Base-by-base conservation (phyloP, 768 basidiomycete species). In the Russula lepida region DNA sequence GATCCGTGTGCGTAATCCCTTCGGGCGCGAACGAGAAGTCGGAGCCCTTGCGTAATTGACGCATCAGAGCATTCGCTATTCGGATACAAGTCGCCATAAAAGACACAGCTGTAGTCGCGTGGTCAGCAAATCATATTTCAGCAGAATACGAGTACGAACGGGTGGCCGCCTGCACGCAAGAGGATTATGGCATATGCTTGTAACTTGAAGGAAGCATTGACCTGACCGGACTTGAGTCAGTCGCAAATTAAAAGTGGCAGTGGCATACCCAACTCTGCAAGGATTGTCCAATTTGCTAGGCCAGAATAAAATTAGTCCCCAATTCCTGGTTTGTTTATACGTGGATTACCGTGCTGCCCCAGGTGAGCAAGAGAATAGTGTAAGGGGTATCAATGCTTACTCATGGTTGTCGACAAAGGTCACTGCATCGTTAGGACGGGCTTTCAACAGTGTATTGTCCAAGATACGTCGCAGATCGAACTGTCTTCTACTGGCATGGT, bases 321-420 rank as follows among this genome's bases (percentile, higher is more conserved):
- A 30, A 47, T 8, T 56, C 25, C 32, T 8, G 48, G 33, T 37
- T 64, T 21, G 1, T 19, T 30, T 25, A 32, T 33, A 69, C 17
- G 5, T 37, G 15, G 8, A 71, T 74, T 74, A 89, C 88, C 69
- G 88, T 90, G 64, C 87, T 89, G 62, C 54, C 54, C 35, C 61
- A 39, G 32, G 57, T 55, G 28, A 58, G 60, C 46, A 39, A 46
- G 46, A 47, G 49, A 65, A 62, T 30, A 56, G 35, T 7, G 46
- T 19, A 11, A 58, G 60, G 12, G 56, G 27, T 43, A 23, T 39
- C 28, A 39, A 54, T 39, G 74, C 86, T 73, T 64, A 91, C 90
- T 93, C 91, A 66, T 93, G 90, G 71, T 92, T 93, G 67, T 93
- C 90, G 7, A 92, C 90, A 68, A 92, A 92, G 0, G 90, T 92